Evolutionary conservation across 192 early-diverging fungal genomes (phyloP).

Genomic region (Podila clonocystis): DNA sequence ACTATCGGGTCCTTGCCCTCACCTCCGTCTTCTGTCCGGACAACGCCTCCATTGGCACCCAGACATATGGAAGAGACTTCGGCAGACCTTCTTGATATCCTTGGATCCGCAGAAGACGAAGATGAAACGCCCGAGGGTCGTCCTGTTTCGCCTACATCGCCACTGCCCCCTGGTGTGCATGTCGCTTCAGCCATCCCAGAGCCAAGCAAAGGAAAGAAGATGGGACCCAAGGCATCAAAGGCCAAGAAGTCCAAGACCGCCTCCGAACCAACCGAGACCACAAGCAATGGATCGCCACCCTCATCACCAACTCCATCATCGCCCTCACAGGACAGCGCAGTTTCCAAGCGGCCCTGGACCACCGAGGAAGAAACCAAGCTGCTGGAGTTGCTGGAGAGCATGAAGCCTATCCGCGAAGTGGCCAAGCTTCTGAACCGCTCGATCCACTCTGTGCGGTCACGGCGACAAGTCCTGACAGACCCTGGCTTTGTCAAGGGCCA

Average conservation of each 20-base stretch:
- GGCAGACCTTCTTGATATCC: too few species aligned
- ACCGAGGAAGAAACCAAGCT: slow-evolving; percentile 37
- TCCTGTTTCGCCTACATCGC: slow-evolving; percentile 31
- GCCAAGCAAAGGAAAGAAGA: not conserved
- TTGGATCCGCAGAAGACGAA: not conserved
- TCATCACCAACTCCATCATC: not conserved
- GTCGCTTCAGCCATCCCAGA: not conserved
- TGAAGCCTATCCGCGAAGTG: slow-evolving; percentile 37
- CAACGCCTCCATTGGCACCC: slow-evolving; percentile 25
- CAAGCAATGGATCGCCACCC: not conserved
- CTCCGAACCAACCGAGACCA: not conserved
- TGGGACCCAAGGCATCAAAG: too few species aligned
- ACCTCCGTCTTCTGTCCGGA: slow-evolving; percentile 29
- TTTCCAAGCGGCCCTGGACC: slow-evolving; percentile 44
- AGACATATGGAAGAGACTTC: slow-evolving; percentile 10
- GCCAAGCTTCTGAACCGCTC: slow-evolving; percentile 48
- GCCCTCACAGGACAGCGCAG: slow-evolving; percentile 4
- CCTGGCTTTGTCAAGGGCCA: slow-evolving; percentile 52
- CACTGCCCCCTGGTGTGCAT: not conserved
- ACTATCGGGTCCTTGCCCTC: slow-evolving; percentile 19
- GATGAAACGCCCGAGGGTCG: not conserved
- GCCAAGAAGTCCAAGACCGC: too few species aligned
- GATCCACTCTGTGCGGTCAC: slow-evolving; percentile 48
- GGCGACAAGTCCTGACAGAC: slow-evolving; percentile 44
- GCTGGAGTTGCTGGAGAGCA: slow-evolving; percentile 29